Conservation (phyloP, 306 rosid genomes). For the Astragalus membranaceus region DNA sequence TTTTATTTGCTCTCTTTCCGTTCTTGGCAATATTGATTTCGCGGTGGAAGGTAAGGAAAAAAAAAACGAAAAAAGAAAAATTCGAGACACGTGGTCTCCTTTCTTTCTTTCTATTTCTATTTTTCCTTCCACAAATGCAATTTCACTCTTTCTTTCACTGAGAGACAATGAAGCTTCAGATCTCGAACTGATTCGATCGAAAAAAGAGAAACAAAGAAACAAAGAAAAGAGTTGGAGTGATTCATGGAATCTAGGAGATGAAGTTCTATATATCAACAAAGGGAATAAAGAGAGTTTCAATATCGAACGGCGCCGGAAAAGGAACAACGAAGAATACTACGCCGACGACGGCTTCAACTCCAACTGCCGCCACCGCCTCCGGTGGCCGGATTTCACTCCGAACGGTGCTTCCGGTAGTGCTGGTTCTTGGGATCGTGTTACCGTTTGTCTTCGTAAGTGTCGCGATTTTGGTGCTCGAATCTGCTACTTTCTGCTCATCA, state of each 20-base stretch:
- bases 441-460: conserved; percentile 64
- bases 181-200: conserved; percentile 4
- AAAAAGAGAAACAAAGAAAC: neutral
- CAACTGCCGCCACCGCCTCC: neutral
- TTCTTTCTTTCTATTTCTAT: no score
- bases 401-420: conserved; percentile 41
- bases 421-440: conserved; percentile 51
- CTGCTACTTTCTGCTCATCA: conserved; percentile 61
- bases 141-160: neutral
- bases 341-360: neutral
- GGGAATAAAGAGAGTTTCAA: conserved; percentile 62
- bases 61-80: neutral
- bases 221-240: conserved; percentile 1
- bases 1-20: neutral
- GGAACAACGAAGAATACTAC: conserved; percentile 26
- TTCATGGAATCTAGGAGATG: conserved; percentile 47
- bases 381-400: conserved; percentile 55
- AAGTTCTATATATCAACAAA: conserved; percentile 76
- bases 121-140: neutral
- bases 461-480: conserved; percentile 72
- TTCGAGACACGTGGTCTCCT: conserved; percentile 25
- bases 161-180: conserved; percentile 21
- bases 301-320: conserved; percentile 47
- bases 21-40: neutral
- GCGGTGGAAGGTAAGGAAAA: neutral